A percentile compares a stretch with the other conserved stretches of the same genome.
Conservation (phyloP, 164 flowering plant genomes). For the Berberis vulgaris region DNA sequence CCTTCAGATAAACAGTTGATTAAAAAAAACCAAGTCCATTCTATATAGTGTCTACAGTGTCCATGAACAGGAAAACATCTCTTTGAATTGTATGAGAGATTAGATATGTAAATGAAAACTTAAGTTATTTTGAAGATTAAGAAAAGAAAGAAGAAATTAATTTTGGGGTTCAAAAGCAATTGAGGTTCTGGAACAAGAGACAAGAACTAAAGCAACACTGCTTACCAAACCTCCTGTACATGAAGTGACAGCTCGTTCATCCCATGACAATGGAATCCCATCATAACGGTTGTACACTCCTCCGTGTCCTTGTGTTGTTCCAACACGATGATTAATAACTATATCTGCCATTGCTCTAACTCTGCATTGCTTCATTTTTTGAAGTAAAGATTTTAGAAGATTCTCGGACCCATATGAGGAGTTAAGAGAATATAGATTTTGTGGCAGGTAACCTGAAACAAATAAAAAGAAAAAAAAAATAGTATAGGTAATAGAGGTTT, state of each 20-base stretch:
- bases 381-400: neutral
- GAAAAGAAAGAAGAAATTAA: too few species aligned
- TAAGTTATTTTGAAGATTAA: too few species aligned
- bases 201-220: neutral
- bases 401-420: slow-evolving; percentile 30
- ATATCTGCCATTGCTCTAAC: neutral
- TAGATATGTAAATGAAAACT: too few species aligned
- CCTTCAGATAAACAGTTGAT: too few species aligned
- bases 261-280: neutral
- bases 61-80: too few species aligned
- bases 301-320: neutral
- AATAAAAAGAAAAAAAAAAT: slow-evolving; percentile 3
- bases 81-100: too few species aligned
- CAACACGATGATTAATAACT: neutral
- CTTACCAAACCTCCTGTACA: slow-evolving; percentile 91
- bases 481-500: neutral
- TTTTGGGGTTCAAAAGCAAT: too few species aligned
- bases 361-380: neutral
- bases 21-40: too few species aligned
- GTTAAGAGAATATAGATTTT: slow-evolving; percentile 77
- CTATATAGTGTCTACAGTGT: too few species aligned
- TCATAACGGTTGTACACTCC: neutral
- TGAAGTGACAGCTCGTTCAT: slow-evolving; percentile 55
- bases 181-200: neutral
- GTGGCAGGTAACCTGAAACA: slow-evolving; percentile 74